A percentile compares a stretch with the other conserved stretches of the same genome.
These are phyloP conservation scores for Pichia kudriavzevii DNA, from an alignment of 1,139 yeast genomes.

Conservation along the genomic window DNA sequence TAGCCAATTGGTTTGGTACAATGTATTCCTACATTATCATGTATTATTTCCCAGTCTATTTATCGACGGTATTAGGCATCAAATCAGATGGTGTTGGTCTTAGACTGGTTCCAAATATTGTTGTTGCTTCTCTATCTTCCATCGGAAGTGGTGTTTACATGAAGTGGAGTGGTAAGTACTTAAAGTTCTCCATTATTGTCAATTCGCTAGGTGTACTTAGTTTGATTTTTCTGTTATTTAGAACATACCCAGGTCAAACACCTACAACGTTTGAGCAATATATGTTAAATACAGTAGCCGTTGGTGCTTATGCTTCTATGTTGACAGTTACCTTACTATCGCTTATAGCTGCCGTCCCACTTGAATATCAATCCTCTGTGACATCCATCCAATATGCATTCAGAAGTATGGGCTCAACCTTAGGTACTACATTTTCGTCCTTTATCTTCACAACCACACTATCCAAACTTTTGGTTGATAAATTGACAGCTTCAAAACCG, in stretches of 20 bases:
- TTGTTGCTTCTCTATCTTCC: conserved; percentile 28
- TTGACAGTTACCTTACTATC: conserved; percentile 45
- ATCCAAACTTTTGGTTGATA: conserved; percentile 11
- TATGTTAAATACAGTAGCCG: conserved; percentile 32
- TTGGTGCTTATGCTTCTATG: conserved; percentile 38
- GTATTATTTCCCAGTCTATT: conserved; percentile 31
- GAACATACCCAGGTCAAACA: conserved; percentile 18
- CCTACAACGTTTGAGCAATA: conserved; percentile 30
- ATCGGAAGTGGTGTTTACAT: conserved; percentile 32
- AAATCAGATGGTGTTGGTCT: conserved; percentile 31
- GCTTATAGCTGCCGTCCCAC: conserved; percentile 46
- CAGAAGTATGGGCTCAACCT: conserved; percentile 47
- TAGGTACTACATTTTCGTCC: conserved; percentile 44
- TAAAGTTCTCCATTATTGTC: conserved; percentile 22
- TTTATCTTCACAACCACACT: conserved; percentile 39
- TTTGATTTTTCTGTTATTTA: conserved; percentile 13
- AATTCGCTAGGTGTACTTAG: conserved; percentile 27
- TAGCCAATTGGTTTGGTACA: conserved; percentile 36
- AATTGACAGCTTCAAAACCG: conserved; percentile 25
- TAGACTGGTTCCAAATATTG: conserved; percentile 33
- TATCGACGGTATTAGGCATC: conserved; percentile 27
- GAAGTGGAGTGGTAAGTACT: conserved; percentile 32
- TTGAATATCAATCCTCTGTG: conserved; percentile 42
- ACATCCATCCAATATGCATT: conserved; percentile 50
- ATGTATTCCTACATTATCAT: conserved; percentile 29